These are phyloP conservation scores for Daldinia concentrica DNA, from an alignment of 495 filamentous ascomycete genomes.

Conservation along the genomic window DNA sequence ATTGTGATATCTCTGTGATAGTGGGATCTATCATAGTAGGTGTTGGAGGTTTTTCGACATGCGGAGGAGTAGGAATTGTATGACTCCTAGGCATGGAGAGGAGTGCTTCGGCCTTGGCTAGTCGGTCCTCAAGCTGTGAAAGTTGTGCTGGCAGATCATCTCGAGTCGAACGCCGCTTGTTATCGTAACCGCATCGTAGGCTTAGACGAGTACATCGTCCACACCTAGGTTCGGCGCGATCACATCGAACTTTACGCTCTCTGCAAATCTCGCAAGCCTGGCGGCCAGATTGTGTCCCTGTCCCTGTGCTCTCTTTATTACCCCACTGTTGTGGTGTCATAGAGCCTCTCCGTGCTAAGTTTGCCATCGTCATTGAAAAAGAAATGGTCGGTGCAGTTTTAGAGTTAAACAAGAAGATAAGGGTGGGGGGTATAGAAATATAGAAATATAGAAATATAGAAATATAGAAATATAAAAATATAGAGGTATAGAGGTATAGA, in stretches of 20 bases:
- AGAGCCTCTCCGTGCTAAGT: slow-evolving; percentile 7
- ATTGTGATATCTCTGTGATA: slow-evolving; percentile 5
- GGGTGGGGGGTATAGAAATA: neutral
- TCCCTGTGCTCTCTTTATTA: slow-evolving; percentile 1
- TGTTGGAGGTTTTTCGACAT: slow-evolving; percentile 6
- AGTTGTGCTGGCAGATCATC: slow-evolving; percentile 13
- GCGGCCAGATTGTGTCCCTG: slow-evolving; percentile 4
- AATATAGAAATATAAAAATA: neutral
- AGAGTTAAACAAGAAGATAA: neutral
- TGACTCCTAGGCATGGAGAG: slow-evolving; percentile 14
- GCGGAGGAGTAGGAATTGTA: slow-evolving; percentile 14
- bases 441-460: neutral
- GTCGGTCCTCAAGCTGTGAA: slow-evolving; percentile 12
- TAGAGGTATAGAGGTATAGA: too few relatives aligned
- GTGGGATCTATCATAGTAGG: slow-evolving; percentile 12
- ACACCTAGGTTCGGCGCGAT: slow-evolving; percentile 13
- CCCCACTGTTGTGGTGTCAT: slow-evolving; percentile 4
- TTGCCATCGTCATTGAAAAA: slow-evolving; percentile 11
- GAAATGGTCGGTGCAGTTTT: neutral
- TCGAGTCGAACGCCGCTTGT: slow-evolving; percentile 8
- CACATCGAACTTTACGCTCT: slow-evolving; percentile 18
- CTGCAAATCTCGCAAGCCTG: slow-evolving; percentile 16
- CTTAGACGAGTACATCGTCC: slow-evolving; percentile 9
- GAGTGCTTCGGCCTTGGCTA: slow-evolving; percentile 16
- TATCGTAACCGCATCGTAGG: slow-evolving; percentile 12